Conservation (phyloP, 2,329 filamentous ascomycete genomes). For the Aspergillus luchuensis region DNA sequence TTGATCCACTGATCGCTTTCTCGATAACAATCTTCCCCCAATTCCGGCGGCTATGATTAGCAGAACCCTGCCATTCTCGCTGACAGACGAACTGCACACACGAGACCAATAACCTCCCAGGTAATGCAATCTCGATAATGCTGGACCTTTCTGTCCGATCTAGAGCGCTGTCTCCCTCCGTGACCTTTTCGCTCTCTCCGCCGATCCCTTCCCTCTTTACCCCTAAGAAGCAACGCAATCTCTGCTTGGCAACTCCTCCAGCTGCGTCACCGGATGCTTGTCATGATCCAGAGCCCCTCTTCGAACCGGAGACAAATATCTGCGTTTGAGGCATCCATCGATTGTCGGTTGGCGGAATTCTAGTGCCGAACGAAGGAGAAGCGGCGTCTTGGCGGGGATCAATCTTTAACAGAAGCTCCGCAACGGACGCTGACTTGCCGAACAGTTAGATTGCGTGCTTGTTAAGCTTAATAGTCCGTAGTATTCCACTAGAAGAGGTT, state of each 20-base stretch:
- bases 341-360: neutral
- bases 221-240: neutral
- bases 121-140: neutral
- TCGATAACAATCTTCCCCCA: neutral
- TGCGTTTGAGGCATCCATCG: neutral
- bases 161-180: neutral
- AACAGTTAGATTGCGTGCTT: neutral
- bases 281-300: neutral
- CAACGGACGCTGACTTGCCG: neutral
- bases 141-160: neutral
- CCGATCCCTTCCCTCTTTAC: neutral
- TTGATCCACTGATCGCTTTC: conserved; percentile 3
- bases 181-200: neutral
- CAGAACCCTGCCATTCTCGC: neutral
- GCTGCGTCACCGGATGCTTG: neutral
- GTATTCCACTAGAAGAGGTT: too few relatives aligned
- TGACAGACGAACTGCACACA: neutral
- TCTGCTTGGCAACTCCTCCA: neutral
- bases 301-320: neutral
- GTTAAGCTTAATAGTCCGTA: neutral
- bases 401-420: conserved; percentile 7
- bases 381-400: conserved; percentile 8
- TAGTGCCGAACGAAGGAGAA: neutral
- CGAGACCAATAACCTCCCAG: neutral
- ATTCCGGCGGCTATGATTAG: neutral